A percentile compares a stretch with the other conserved stretches of the same genome.
phyloP scores from a whole-genome alignment of 2,329 filamentous ascomycete genomes.

The Sporothrix pallida region DNA sequence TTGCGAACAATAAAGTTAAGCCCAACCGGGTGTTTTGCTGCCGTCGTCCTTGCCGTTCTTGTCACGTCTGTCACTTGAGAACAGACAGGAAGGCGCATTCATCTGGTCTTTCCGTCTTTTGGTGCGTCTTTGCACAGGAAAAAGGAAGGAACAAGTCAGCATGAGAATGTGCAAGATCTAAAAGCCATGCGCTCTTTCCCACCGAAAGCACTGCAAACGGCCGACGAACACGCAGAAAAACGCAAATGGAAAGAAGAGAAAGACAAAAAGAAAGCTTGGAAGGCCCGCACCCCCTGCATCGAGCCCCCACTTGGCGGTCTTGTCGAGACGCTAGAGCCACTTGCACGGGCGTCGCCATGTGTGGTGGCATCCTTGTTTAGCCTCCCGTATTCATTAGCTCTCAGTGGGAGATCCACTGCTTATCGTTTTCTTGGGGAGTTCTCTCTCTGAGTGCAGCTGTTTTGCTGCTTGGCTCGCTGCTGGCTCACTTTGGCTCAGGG shows the following conservation, averaged over 20 bases:
- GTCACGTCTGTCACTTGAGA: neutral
- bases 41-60: neutral
- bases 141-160: neutral
- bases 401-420: conserved; percentile 8
- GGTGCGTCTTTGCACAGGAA: neutral
- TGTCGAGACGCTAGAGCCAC: conserved; percentile 26
- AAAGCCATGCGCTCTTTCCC: neutral
- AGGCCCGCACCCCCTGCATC: conserved; percentile 30
- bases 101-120: neutral
- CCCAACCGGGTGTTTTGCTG: neutral
- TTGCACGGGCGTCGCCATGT: conserved; percentile 30
- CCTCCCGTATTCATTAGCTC: conserved; percentile 23
- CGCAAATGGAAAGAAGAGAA: neutral
- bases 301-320: conserved; percentile 26
- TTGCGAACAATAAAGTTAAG: neutral
- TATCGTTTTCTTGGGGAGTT: conserved; percentile 4
- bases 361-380: conserved; percentile 22
- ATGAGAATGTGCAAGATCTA: neutral
- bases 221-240: neutral
- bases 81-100: neutral
- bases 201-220: neutral
- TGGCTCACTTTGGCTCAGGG: too few relatives aligned
- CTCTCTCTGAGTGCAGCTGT: neutral
- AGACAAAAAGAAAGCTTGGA: conserved; percentile 1
- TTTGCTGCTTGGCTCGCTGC: neutral